Conservation (phyloP, 2,329 filamentous ascomycete genomes). For the Alternaria alternata region DNA sequence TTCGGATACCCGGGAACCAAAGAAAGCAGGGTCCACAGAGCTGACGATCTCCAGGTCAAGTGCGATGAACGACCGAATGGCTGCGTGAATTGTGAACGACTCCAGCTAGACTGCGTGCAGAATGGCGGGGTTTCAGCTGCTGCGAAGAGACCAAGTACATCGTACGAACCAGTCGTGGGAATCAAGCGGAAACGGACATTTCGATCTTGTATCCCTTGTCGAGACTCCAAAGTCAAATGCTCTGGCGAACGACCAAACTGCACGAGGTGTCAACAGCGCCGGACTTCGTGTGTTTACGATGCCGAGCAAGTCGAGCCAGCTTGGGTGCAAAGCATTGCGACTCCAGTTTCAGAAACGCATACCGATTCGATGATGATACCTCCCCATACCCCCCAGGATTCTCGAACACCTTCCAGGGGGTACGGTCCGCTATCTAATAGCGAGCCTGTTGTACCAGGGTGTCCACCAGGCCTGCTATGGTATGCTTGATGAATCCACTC, state of each 20-base stretch:
- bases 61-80: slow-evolving; percentile 44
- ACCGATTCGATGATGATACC: slow-evolving; percentile 19
- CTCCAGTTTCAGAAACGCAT: slow-evolving; percentile 20
- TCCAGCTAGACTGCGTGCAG: slow-evolving; percentile 41
- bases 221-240: slow-evolving; percentile 45
- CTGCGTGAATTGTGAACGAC: slow-evolving; percentile 42
- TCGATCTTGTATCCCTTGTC: slow-evolving; percentile 41
- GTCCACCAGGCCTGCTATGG: slow-evolving; percentile 36
- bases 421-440: slow-evolving; percentile 7
- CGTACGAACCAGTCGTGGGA: slow-evolving; percentile 32
- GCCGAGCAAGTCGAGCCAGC: slow-evolving; percentile 41
- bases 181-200: slow-evolving; percentile 46
- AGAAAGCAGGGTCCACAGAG: not conserved
- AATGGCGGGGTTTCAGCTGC: slow-evolving; percentile 26
- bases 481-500: slow-evolving; percentile 7
- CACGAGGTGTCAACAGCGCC: slow-evolving; percentile 37
- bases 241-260: slow-evolving; percentile 43
- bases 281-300: slow-evolving; percentile 38
- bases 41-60: slow-evolving; percentile 36
- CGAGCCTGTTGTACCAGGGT: slow-evolving; percentile 23
- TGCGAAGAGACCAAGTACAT: slow-evolving; percentile 23
- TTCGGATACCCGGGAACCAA: not conserved
- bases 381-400: slow-evolving; percentile 25
- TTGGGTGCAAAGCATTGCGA: slow-evolving; percentile 41
- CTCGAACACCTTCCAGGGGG: slow-evolving; percentile 15